phyloP scores from a whole-genome alignment of 768 basidiomycete genomes.

The Suillus bovinus region DNA sequence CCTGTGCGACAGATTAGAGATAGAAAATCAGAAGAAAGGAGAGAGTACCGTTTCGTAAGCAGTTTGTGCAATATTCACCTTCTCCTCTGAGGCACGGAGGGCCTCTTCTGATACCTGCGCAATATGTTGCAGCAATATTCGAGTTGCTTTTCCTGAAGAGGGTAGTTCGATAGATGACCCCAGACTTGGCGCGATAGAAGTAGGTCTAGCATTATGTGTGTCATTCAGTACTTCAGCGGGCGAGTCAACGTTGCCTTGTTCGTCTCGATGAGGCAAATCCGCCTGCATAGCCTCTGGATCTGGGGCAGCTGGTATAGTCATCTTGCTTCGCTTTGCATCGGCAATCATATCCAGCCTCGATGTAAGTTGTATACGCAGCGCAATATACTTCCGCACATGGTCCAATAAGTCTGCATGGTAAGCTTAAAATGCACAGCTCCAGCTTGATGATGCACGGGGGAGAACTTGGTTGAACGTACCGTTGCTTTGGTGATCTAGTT shows the following conservation, averaged over 20 bases:
- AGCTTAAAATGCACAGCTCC: conserved; percentile 27
- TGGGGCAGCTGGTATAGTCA: background rate
- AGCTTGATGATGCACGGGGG: conserved; percentile 10
- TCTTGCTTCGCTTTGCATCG: background rate
- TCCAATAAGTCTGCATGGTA: conserved; percentile 43
- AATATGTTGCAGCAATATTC: conserved; percentile 56
- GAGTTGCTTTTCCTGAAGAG: conserved; percentile 36
- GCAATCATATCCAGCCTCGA: background rate
- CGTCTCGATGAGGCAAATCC: conserved; percentile 1
- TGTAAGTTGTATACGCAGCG: conserved; percentile 32
- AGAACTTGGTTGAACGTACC: conserved; percentile 37
- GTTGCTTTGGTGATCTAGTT: conserved; percentile 67
- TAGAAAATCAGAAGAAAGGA: background rate
- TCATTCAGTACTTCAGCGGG: background rate
- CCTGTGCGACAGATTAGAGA: conserved; percentile 40
- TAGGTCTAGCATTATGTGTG: background rate
- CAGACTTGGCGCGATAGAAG: background rate
- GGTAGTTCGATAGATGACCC: conserved; percentile 7
- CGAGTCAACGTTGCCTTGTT: background rate
- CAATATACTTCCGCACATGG: conserved; percentile 49
- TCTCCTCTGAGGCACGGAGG: conserved; percentile 70
- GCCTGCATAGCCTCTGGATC: conserved; percentile 6
- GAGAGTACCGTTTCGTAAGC: conserved; percentile 62
- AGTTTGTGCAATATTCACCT: conserved; percentile 71
- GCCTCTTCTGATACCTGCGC: conserved; percentile 61